Evolutionary conservation across 139 green algal species (phyloP).

Genomic region (Nannochloris sp.): DNA sequence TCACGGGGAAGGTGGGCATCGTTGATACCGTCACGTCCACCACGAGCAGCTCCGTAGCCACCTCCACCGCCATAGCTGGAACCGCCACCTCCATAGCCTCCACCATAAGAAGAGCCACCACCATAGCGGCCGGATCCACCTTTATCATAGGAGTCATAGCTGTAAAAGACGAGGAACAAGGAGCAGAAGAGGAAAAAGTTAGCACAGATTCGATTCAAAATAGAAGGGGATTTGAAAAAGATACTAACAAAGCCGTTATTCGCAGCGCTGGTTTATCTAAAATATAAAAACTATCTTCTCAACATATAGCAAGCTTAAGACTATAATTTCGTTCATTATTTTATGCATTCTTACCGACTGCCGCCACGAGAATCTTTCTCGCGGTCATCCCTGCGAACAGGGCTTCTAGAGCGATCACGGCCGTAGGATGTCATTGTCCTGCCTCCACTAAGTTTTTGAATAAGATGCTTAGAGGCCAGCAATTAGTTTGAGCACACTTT

Average conservation of each 20-base stretch:
- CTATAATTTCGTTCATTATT: too few species aligned
- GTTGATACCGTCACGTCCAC: constrained; percentile 57
- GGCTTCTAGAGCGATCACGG: background rate
- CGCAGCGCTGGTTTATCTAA: background rate
- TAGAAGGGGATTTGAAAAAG: background rate
- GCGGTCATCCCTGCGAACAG: background rate
- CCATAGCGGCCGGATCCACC: constrained; percentile 7
- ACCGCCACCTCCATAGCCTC: constrained; percentile 9
- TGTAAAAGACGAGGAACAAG: background rate
- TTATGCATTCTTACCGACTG: constrained; percentile 1
- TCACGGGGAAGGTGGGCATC: constrained; percentile 48
- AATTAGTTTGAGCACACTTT: background rate
- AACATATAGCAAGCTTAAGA: too few species aligned
- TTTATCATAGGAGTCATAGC: background rate
- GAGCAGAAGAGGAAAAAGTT: background rate
- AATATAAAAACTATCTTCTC: too few species aligned
- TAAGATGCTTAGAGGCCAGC: too few species aligned
- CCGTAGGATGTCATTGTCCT: background rate
- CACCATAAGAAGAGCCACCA: constrained; percentile 12
- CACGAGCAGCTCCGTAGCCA: constrained; percentile 23
- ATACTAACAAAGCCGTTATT: background rate
- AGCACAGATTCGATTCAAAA: background rate
- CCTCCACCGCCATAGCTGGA: constrained; percentile 18
- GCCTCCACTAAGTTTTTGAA: too few species aligned
- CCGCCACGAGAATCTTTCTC: background rate